Evolutionary conservation across 345 rosid genomes (phyloP).

Genomic region (Mallotus nudiflorus): DNA sequence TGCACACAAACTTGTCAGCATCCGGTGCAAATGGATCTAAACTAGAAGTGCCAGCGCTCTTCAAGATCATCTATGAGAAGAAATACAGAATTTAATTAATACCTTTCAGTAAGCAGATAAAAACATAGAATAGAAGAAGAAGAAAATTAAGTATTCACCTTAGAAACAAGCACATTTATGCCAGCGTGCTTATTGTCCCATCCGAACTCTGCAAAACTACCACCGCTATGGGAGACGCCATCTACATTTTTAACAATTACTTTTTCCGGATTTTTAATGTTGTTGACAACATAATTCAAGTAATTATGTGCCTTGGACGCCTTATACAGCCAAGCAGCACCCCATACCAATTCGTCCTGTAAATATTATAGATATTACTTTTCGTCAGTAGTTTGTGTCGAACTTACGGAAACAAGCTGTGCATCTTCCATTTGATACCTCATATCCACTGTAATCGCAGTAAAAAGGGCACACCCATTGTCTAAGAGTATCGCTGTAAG

Average conservation of each 20-base stretch:
- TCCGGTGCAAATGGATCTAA: conserved; percentile 21
- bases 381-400: no score
- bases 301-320: conserved; percentile 37
- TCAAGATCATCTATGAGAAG: conserved; percentile 17
- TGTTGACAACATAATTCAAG: conserved; percentile 40
- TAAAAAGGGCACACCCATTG: conserved; percentile 33
- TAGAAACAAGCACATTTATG: conserved; percentile 24
- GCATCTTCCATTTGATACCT: conserved; percentile 9
- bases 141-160: not conserved
- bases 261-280: conserved; percentile 28
- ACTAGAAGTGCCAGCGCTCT: not conserved
- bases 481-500: conserved; percentile 22
- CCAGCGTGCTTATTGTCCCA: conserved; percentile 33
- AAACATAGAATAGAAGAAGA: not conserved
- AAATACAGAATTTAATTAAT: not conserved
- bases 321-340: conserved; percentile 29
- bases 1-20: conserved; percentile 46
- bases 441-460: conserved; percentile 30
- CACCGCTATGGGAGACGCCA: conserved; percentile 1
- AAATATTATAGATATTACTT: not conserved
- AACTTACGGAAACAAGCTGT: no score
- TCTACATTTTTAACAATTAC: not conserved
- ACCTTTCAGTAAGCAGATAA: not conserved
- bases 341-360: conserved; percentile 34
- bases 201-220: conserved; percentile 33